Evolutionary conservation across 2,329 filamentous ascomycete genomes (phyloP), one percentile per base, ranked within the genome.

Genomic region (Ceratocystis eucalypticola): DNA sequence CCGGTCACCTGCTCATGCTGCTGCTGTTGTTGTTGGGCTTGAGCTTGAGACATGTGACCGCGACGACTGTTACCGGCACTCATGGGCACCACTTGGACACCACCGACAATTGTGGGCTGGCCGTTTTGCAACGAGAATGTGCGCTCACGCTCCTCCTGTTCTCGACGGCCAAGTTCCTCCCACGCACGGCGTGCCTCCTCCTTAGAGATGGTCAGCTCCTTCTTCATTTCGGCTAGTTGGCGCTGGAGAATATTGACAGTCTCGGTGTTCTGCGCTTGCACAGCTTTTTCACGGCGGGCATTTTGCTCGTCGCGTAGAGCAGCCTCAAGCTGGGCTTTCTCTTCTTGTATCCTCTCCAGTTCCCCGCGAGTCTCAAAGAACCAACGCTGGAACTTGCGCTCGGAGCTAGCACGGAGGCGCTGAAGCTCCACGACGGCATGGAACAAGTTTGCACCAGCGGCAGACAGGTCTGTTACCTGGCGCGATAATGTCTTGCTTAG

Each of bases 381-480:
- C 94, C 94, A 99, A 63, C 94, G 84, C 76, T 99, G 94, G 72
- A 99, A 99, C 74, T 97, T 97, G 70, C 94, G 86, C 76, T 99
- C 94, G 0, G 93, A 97, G 66, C 91, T 96, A 46, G 94, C 94
- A 55, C 94, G 88, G 30, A 99, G 80, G 37, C 94, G 87, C 75
- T 99, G 94, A 59, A 99, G 79, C 75, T 99, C 94, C 2, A 99
- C 94, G 0, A 99, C 92, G 8, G 94, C 94, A 74, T 99, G 94
- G 75, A 99, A 99, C 0, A 99, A 80, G 71, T 99, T 99, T 4
- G 94, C 94, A 12, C 94, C 94, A 0, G 94, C 94, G 6, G 94
- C 94, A 30, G 94, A 96, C n/a, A 99, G 81, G 74, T 99, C 94
- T 0, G 91, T 96, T 65, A 99, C 93, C 74, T 99, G 94, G 41